Percentiles rank a stretch among this genome's conserved stretches.
Evolutionary conservation across 306 rosid species (phyloP).

Genomic region (Dalbergia cochinchinensis): DNA sequence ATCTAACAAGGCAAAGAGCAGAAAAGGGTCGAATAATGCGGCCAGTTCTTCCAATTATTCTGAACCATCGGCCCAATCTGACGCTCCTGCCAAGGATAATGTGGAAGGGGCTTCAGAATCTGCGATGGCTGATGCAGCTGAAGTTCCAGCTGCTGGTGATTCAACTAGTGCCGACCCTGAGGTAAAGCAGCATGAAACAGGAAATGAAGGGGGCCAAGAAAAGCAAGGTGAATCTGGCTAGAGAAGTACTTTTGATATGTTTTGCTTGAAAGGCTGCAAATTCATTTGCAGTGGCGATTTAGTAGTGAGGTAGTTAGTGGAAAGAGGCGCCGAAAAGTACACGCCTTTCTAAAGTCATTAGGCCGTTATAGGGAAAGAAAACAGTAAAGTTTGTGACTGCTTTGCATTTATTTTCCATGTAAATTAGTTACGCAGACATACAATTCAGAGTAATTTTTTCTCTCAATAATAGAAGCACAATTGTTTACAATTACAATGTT

Average conservation of each 20-base stretch:
- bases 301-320: neutral
- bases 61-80: conserved; percentile 50
- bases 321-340: neutral
- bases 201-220: conserved; percentile 50
- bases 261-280: conserved; percentile 21
- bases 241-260: neutral
- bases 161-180: conserved; percentile 45
- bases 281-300: conserved; percentile 7
- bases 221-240: conserved; percentile 77
- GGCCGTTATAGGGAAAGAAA: neutral
- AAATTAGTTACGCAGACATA: conserved; percentile 4
- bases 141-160: conserved; percentile 54
- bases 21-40: conserved; percentile 57
- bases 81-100: conserved; percentile 52
- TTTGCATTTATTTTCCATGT: neutral
- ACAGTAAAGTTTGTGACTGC: neutral
- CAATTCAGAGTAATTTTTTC: neutral
- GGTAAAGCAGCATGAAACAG: conserved; percentile 61
- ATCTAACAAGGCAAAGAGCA: conserved; percentile 76
- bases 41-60: conserved; percentile 46
- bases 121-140: conserved; percentile 52
- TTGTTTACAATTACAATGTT: neutral
- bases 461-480: neutral
- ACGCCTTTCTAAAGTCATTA: neutral
- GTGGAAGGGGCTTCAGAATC: conserved; percentile 43